Conservation (phyloP, 164 flowering plant genomes). For the Stephania japonica region DNA sequence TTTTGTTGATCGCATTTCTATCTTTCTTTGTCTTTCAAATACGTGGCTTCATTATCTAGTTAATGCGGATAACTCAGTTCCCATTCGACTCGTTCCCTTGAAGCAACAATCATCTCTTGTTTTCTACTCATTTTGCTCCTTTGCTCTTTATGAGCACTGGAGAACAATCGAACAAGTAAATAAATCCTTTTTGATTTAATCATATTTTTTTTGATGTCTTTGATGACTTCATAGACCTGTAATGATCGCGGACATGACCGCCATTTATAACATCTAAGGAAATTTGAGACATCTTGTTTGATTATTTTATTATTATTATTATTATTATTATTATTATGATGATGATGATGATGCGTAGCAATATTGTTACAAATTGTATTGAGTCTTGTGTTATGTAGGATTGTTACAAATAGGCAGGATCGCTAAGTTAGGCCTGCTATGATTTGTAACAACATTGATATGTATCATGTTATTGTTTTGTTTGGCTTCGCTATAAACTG, state of each 20-base stretch:
- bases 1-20: too few relatives aligned
- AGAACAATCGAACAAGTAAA: conserved; percentile 22
- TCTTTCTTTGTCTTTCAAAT: neutral
- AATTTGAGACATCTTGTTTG: conserved; percentile 14
- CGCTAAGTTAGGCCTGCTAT: too few relatives aligned
- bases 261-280: conserved; percentile 23
- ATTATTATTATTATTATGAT: too few relatives aligned
- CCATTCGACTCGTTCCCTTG: conserved; percentile 26
- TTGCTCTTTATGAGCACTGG: conserved; percentile 24
- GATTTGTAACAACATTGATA: too few relatives aligned
- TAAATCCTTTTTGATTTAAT: neutral
- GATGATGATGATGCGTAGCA: too few relatives aligned
- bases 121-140: neutral
- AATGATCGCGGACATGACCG: conserved; percentile 21
- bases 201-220: conserved; percentile 12
- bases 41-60: conserved; percentile 22
- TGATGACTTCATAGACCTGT: conserved; percentile 34
- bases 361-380: too few relatives aligned
- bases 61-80: neutral
- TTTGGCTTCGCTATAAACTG: neutral
- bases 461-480: too few relatives aligned
- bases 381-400: too few relatives aligned
- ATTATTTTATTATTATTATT: neutral
- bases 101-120: conserved; percentile 14
- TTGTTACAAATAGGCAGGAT: too few relatives aligned